Base-by-base conservation (phyloP, 495 filamentous ascomycete species). In the Penicillium pulvis region DNA sequence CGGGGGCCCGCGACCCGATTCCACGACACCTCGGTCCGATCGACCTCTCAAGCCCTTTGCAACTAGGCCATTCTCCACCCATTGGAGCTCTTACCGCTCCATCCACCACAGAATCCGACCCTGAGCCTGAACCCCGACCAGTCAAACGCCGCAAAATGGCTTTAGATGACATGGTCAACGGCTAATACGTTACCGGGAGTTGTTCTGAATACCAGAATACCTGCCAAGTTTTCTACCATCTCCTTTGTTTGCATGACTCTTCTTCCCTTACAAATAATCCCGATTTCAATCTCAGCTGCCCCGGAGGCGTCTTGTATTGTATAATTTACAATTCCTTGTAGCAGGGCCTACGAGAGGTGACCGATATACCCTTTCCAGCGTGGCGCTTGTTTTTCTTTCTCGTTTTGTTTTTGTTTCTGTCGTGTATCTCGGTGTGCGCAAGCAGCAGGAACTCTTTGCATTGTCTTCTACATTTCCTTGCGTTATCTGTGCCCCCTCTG, bases 131-230 rank as follows among this genome's bases (percentile, higher is more conserved):
- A 19, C 56, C 60, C 83, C 71, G 91, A 83, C 48, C 91, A 79
- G 14, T 90, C 84, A 64, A 92, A 82, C 67, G 95, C 79, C 75
- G 81, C 86, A 61, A 87, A 80, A 66, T 88, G 92, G 60, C 77
- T 14, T 50, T 80, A 51, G 73, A 80, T 55, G 75, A 80, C 45
- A 80, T 80, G 68, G 77, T 80, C 16, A 80, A 80, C 44, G 75
- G 72, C 24, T 80, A 59, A 64, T 26, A 17, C 16, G 19, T 14
- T 20, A 50, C 45, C 57, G 56, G 48, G 31, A 57, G 58, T 57
- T 20, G 36, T 14, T 41, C n/a, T 19, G 19, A 30, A 19, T 14
- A 16, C 33, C 14, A 26, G 19, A 19, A 33, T 41, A 30, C n/a
- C 17, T 36, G 12, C 16, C 39, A 45, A 12, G 11, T 11, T 20